Evolutionary conservation across 768 basidiomycete genomes (phyloP).

Genomic region (Tulasnella sp.): DNA sequence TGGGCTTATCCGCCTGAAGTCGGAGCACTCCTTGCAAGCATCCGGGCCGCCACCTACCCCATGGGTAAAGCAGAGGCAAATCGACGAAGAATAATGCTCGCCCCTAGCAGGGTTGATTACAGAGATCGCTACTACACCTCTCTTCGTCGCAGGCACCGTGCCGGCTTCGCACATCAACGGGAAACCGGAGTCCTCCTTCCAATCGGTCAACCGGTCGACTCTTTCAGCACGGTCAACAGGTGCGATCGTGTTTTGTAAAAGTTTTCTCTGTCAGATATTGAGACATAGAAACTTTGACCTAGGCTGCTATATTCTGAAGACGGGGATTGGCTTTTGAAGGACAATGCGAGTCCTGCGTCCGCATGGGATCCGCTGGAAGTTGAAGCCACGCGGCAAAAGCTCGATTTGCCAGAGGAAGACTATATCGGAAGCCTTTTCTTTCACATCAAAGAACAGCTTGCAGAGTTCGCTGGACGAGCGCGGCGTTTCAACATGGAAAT

Average conservation of each 20-base stretch:
- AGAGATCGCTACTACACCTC: constrained; percentile 49
- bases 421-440: constrained; percentile 25
- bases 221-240: constrained; percentile 44
- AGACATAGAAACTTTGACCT: no score
- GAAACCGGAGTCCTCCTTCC: constrained; percentile 53
- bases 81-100: constrained; percentile 39
- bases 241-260: no score
- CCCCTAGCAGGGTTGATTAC: constrained; percentile 49
- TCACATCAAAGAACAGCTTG: constrained; percentile 45
- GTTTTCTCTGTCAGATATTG: no score
- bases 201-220: constrained; percentile 50
- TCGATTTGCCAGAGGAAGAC: constrained; percentile 51
- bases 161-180: constrained; percentile 49
- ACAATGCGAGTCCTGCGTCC: constrained; percentile 52
- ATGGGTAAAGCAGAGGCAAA: background rate
- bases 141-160: constrained; percentile 52
- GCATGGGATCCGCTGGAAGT: constrained; percentile 55
- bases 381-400: constrained; percentile 46
- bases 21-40: background rate
- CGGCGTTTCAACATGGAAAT: constrained; percentile 46
- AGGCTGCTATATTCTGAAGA: constrained; percentile 52
- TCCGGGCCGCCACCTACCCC: background rate
- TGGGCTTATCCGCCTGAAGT: constrained; percentile 4
- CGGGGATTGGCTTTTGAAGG: constrained; percentile 52
- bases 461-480: constrained; percentile 47